Evolutionary conservation across 2,329 filamentous ascomycete genomes (phyloP), one percentile per base, ranked within the genome.

Genomic region (Aspergillus alliaceus): DNA sequence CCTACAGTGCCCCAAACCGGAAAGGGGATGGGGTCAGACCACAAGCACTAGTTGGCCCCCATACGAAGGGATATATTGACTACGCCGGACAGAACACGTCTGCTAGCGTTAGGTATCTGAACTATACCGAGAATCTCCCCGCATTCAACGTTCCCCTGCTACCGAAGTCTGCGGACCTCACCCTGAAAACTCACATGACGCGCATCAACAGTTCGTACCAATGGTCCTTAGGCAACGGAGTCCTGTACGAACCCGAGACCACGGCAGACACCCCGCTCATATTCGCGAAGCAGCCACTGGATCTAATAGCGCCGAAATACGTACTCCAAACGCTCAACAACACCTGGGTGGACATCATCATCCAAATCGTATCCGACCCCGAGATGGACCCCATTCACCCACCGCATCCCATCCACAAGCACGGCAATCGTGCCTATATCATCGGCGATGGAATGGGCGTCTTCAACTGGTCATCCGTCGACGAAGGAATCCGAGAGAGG

Each of bases 401-500:
- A 22, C 44, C 44, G 9, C 44, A 48, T 14, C 44, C 44, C 9
- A 48, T 48, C n/a, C 44, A 48, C 44, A 48, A 48, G 12, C 44
- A 48, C 44, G 44, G 44, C 27, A 27, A 22, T 12, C 44, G 44
- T 7, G 44, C 44, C 29, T 48, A 48, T 32, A 48, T 48, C 9
- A 32, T 48, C 11, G 44, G 44, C 5, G 27, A 48, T 5, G 44
- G 44, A 14, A 22, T 48, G 44, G 44, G 44, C 27, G 18, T 48
- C 44, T 48, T 48, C 29, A 48, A 48, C 27, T 48, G 44, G 44
- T 48, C 44, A 20, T 32, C 44, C 25, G 44, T 48, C n/a, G n/a
- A 32, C 7, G 44, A 48, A 31, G 44, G 27, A 31, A 32, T 48
- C 9, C 27, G 4, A 4, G 44, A 48, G 27, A 32, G 44, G n/a